phyloP scores from a whole-genome alignment of 768 basidiomycete species.

The Gymnopilus junonius region DNA sequence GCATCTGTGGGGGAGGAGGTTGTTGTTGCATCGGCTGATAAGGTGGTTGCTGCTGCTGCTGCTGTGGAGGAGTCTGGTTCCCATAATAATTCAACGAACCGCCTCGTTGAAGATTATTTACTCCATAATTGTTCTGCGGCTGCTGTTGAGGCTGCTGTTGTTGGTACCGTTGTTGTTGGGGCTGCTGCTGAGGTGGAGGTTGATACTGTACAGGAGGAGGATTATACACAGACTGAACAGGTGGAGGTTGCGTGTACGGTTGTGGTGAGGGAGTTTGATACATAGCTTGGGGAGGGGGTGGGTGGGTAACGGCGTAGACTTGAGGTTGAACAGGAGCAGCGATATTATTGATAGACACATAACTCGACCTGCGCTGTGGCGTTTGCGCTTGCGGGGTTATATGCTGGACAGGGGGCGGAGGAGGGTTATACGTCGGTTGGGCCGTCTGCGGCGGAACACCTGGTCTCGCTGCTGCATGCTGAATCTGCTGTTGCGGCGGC shows the following conservation, averaged over 20 bases:
- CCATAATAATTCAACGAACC: conserved; percentile 34
- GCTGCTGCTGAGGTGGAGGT: conserved; percentile 21
- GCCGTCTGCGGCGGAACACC: conserved; percentile 34
- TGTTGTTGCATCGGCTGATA: conserved; percentile 16
- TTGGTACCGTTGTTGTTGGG: conserved; percentile 28
- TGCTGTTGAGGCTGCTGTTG: conserved; percentile 20
- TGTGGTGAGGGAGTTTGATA: conserved; percentile 44
- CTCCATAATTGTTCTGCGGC: conserved; percentile 22
- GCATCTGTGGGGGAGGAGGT: conserved; percentile 17
- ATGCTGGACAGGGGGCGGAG: conserved; percentile 28
- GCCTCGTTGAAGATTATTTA: conserved; percentile 33
- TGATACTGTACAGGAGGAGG: conserved; percentile 26
- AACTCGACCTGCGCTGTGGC: conserved; percentile 40
- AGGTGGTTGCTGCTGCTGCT: conserved; percentile 24
- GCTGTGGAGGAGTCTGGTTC: conserved; percentile 31
- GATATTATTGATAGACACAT: conserved; percentile 21
- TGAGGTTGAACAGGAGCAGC: conserved; percentile 35
- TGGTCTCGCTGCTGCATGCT: conserved; percentile 24
- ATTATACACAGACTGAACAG: conserved; percentile 32
- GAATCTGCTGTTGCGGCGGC: conserved; percentile 34
- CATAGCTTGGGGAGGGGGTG: conserved; percentile 36
- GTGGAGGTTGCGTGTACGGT: conserved; percentile 37
- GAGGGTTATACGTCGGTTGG: conserved; percentile 32
- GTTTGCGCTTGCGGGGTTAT: conserved; percentile 25
- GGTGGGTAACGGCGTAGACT: conserved; percentile 39